Evolutionary conservation across 2,329 filamentous ascomycete genomes (phyloP).

Genomic region (Botryosphaeria dothidea): DNA sequence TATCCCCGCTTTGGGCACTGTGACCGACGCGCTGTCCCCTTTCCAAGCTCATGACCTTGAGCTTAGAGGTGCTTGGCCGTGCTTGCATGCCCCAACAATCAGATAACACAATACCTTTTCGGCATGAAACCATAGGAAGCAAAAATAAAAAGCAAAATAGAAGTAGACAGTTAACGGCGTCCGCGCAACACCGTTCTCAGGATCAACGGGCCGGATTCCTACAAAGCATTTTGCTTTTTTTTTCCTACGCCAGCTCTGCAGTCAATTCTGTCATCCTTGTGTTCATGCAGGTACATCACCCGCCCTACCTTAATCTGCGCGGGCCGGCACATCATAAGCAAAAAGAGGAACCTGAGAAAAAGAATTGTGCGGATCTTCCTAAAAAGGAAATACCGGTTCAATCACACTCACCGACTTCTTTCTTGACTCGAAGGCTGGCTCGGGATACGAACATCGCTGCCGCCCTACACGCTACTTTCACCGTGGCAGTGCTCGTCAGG

Average conservation of each 20-base stretch:
- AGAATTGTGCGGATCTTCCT: background rate
- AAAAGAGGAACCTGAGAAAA: background rate
- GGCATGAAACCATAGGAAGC: background rate
- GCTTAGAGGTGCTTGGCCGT: background rate
- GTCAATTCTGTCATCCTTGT: background rate
- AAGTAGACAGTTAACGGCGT: background rate
- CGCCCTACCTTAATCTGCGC: background rate
- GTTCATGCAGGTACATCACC: slow-evolving; percentile 5
- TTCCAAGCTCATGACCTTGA: background rate
- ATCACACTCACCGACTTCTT: background rate
- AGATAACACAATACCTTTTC: background rate
- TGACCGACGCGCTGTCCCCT: background rate
- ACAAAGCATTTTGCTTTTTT: background rate
- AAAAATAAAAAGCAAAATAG: background rate
- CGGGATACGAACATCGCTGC: too few relatives aligned
- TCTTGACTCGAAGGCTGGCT: background rate
- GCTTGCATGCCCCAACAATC: background rate
- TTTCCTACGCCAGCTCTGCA: background rate
- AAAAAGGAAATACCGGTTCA: background rate
- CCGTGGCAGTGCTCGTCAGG: background rate
- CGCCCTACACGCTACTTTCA: background rate
- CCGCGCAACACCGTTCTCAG: background rate
- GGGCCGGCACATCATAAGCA: slow-evolving; percentile 8
- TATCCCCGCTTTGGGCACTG: background rate
- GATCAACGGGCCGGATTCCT: background rate